Evolutionary conservation across 1,284 basidiomycete species (phyloP).

Genomic region (Malassezia arunalokei): DNA sequence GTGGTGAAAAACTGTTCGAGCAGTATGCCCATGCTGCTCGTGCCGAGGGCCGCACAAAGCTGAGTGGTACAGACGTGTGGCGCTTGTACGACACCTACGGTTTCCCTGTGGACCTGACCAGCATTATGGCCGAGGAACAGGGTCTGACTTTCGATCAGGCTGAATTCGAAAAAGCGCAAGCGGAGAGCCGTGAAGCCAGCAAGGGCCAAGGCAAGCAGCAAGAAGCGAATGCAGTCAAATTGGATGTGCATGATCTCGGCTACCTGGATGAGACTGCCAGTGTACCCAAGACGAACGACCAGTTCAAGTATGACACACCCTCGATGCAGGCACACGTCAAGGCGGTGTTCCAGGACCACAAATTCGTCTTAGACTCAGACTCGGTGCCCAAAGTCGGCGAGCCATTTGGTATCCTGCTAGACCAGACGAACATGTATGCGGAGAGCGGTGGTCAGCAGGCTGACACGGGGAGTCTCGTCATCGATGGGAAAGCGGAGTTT

Average conservation of each 20-base stretch:
- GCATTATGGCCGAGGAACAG: slow-evolving; percentile 92
- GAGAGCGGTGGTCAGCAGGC: slow-evolving; percentile 95
- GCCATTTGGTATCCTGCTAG: slow-evolving; percentile 74
- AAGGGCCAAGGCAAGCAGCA: slow-evolving; percentile 63
- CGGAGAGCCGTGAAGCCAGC: slow-evolving; percentile 77
- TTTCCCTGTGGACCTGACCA: slow-evolving; percentile 91
- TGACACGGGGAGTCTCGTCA: slow-evolving; percentile 85
- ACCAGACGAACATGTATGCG: slow-evolving; percentile 93
- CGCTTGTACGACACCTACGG: slow-evolving; percentile 95
- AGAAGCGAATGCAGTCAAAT: slow-evolving; percentile 58
- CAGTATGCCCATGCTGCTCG: slow-evolving; percentile 67
- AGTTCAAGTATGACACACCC: slow-evolving; percentile 68
- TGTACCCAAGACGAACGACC: slow-evolving; percentile 89
- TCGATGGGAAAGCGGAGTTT: slow-evolving; percentile 83
- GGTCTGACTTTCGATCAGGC: slow-evolving; percentile 71
- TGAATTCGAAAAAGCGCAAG: slow-evolving; percentile 81
- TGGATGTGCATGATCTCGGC: slow-evolving; percentile 91
- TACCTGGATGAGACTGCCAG: slow-evolving; percentile 63
- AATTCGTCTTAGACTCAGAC: slow-evolving; percentile 52
- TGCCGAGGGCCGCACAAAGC: slow-evolving; percentile 56
- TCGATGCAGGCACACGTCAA: slow-evolving; percentile 61
- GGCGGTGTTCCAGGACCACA: slow-evolving; percentile 71
- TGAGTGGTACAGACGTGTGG: slow-evolving; percentile 90
- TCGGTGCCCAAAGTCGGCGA: slow-evolving; percentile 50
- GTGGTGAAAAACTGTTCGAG: slow-evolving; percentile 92